A percentile compares a stretch with the other conserved stretches of the same genome.
These are phyloP conservation scores for Corniculantispora saksenae DNA, from an alignment of 2,329 filamentous ascomycete species.

Conservation along the genomic window DNA sequence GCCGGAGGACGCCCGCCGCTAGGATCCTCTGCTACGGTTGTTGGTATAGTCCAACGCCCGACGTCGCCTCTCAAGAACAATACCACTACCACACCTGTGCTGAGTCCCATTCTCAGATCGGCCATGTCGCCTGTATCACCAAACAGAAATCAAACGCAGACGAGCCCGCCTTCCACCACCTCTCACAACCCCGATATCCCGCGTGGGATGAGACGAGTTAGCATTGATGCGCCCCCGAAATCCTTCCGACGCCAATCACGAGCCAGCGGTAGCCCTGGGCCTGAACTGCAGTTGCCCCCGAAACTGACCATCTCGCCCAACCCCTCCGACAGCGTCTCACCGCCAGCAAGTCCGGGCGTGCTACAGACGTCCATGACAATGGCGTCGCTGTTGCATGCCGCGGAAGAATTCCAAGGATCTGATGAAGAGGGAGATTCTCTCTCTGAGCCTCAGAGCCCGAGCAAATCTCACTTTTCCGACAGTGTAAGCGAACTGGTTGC, in stretches of 20 bases:
- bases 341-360: conserved; percentile 34
- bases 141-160: conserved; percentile 33
- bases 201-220: conserved; percentile 42
- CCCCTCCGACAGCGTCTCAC: conserved; percentile 40
- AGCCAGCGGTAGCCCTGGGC: conserved; percentile 39
- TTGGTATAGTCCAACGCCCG: conserved; percentile 41
- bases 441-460: conserved; percentile 54
- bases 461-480: conserved; percentile 58
- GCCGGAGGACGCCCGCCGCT: conserved; percentile 40
- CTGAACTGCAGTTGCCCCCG: conserved; percentile 39
- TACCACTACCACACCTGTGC: conserved; percentile 25
- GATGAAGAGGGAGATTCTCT: conserved; percentile 33
- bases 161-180: conserved; percentile 39
- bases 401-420: conserved; percentile 49
- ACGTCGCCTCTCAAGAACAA: conserved; percentile 52
- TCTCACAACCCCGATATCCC: conserved; percentile 21
- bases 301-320: conserved; percentile 37
- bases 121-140: conserved; percentile 27
- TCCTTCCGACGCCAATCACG: conserved; percentile 41
- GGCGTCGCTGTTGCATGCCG: conserved; percentile 57
- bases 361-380: conserved; percentile 46
- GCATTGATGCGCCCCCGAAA: conserved; percentile 42
- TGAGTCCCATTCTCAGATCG: conserved; percentile 24
- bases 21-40: conserved; percentile 30
- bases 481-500: conserved; percentile 74